Base-by-base conservation (phyloP, 2,329 filamentous ascomycete species). In the Pyrenophora tritici-repentis region DNA sequence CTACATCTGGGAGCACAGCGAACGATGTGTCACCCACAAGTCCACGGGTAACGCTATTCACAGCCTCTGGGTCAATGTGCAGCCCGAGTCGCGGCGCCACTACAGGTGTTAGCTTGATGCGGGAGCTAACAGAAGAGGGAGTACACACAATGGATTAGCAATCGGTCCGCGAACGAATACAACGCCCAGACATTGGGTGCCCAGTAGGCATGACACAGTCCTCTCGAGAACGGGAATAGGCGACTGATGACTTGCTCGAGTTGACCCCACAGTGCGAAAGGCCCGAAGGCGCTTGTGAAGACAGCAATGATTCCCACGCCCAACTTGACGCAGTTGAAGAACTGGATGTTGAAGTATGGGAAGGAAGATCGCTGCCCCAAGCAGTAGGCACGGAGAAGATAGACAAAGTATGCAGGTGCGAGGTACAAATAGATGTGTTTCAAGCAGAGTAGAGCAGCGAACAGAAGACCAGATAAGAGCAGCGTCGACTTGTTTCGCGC, bases 381-480 rank as follows among this genome's bases (percentile, higher is more conserved):
- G 69, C 94, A 97, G 76, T 97, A 97, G 2, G 82, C 82, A 58
- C 94, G 84, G n/a, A 97, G 82, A 9, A 99, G 82, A 72, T 88
- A 97, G 57, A 97, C 88, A 68, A 97, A 96, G 76, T 96, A 99
- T 22, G 94, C 94, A 3, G 94, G 91, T 1, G 93, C 92, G 20
- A 99, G 83, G 73, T 99, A 99, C 32, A 97, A 86, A 73, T 97
- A 96, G 61, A 99, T 97, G 74, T 99, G 94, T 79, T 99, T 99
- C 77, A 97, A 85, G 77, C 93, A 97, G 45, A 99, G 76, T 40
- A 99, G 78, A 1, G 83, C 81, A 2, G 93, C 92, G 73, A 97
- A 99, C 6, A 91, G 75, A 2, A 96, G 78, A 0, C 91, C 94
- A 62, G 91, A 94, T 38, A 80, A 78, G 10, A 97, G 81, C 29